These are phyloP conservation scores for Ophiostoma sp. DNA, from an alignment of 2,329 filamentous ascomycete species.

Conservation along the genomic window DNA sequence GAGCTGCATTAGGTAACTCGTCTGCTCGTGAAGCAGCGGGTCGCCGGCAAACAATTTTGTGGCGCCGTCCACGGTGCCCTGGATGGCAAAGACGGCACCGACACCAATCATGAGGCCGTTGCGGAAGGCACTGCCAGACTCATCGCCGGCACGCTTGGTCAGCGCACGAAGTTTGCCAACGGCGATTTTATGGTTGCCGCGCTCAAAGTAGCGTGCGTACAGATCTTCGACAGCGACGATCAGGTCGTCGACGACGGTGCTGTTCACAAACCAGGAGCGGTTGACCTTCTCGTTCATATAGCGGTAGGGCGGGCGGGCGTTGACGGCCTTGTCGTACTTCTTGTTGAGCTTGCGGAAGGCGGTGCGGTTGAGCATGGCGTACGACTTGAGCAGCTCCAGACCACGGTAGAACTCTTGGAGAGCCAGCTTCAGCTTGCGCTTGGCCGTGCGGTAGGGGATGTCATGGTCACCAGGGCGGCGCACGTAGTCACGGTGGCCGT, in stretches of 20 bases:
- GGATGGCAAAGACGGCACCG: slow-evolving; percentile 64
- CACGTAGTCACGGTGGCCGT: slow-evolving; percentile 51
- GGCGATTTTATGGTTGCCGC: slow-evolving; percentile 88
- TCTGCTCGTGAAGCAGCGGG: slow-evolving; percentile 49
- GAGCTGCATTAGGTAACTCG: slow-evolving; percentile 77
- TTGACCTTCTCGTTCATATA: slow-evolving; percentile 94
- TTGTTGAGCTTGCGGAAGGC: slow-evolving; percentile 98
- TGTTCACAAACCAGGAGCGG: slow-evolving; percentile 87
- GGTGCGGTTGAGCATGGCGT: slow-evolving; percentile 83
- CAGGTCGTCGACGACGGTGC: slow-evolving; percentile 77
- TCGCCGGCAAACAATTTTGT: slow-evolving; percentile 55
- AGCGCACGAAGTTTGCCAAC: slow-evolving; percentile 81
- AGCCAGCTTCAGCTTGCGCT: slow-evolving; percentile 86
- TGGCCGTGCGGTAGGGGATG: slow-evolving; percentile 83
- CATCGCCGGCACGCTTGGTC: slow-evolving; percentile 56
- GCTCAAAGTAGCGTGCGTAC: slow-evolving; percentile 92
- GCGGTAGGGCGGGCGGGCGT: slow-evolving; percentile 71
- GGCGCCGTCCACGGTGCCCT: slow-evolving; percentile 63
- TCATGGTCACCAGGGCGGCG: slow-evolving; percentile 53
- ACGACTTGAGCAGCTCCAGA: slow-evolving; percentile 88
- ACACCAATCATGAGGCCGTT: slow-evolving; percentile 68
- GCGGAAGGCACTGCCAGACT: slow-evolving; percentile 59
- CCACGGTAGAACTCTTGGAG: slow-evolving; percentile 91
- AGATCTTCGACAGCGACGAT: slow-evolving; percentile 83
- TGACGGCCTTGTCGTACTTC: slow-evolving; percentile 92